Evolutionary conservation across 352 stramenopile species (phyloP).

Genomic region (Elongisporangium senticosum): DNA sequence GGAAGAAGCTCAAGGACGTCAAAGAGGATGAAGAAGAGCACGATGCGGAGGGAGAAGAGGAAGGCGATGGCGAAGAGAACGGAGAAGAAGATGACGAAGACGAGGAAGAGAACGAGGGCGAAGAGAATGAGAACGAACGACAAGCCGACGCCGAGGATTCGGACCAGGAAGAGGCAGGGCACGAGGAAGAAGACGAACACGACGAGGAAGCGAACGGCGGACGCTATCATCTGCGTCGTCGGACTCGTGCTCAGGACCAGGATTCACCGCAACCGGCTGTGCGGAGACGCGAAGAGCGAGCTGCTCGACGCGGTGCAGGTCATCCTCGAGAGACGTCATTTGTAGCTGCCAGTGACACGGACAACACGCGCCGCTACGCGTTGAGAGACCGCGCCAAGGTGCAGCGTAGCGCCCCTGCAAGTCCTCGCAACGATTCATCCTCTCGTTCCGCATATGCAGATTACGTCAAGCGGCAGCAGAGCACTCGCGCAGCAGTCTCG

Average conservation of each 20-base stretch:
- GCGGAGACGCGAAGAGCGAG: conserved; percentile 11
- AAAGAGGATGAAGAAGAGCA: conserved; percentile 7
- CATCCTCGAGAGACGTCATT: conserved; percentile 8
- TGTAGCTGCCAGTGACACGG: conserved; percentile 15
- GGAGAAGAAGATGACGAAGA: conserved; percentile 18
- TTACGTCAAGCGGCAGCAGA: conserved; percentile 56
- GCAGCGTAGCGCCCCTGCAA: conserved; percentile 23
- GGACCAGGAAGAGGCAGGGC: conserved; percentile 11
- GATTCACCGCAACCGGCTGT: conserved; percentile 16
- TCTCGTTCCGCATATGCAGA: conserved; percentile 45
- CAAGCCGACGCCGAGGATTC: not conserved
- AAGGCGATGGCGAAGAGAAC: conserved; percentile 21
- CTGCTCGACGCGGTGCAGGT: conserved; percentile 9
- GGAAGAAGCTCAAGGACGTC: conserved; percentile 17
- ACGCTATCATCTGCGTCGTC: conserved; percentile 38
- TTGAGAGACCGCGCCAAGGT: conserved; percentile 71
- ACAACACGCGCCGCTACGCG: conserved; percentile 41
- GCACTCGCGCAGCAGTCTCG: conserved; percentile 15
- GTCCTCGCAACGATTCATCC: conserved; percentile 24
- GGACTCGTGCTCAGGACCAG: conserved; percentile 19
- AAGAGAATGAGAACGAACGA: conserved; percentile 6
- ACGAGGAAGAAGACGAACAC: conserved; percentile 16
- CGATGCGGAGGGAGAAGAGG: conserved; percentile 20
- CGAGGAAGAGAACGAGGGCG: conserved; percentile 8
- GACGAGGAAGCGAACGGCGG: conserved; percentile 21